Evolutionary conservation across 2,329 filamentous ascomycete species (phyloP).

Genomic region (Fusarium oxysporum): DNA sequence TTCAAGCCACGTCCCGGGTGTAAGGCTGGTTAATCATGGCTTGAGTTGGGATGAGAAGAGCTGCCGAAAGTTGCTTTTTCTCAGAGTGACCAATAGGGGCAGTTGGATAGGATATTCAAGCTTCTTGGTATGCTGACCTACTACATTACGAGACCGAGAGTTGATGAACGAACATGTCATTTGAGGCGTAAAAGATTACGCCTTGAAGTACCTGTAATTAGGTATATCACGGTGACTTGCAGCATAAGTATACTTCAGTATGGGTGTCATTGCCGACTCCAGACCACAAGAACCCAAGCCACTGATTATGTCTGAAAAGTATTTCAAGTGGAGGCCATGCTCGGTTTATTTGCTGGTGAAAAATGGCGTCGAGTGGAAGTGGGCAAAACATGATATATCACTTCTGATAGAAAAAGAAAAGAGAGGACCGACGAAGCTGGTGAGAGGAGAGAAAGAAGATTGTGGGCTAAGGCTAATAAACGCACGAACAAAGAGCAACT

Average conservation of each 20-base stretch:
- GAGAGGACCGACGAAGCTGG: constrained; percentile 16
- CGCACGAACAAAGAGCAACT: not conserved
- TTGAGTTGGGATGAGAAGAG: constrained; percentile 1
- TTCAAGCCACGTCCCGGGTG: constrained; percentile 12
- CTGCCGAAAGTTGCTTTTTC: constrained; percentile 30
- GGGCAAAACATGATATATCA: constrained; percentile 30
- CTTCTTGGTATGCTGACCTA: not conserved
- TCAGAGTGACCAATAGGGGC: not conserved
- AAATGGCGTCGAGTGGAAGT: constrained; percentile 5
- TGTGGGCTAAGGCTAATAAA: not conserved
- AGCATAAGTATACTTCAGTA: not conserved
- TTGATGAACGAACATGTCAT: not conserved
- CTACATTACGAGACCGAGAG: not conserved
- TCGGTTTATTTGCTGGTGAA: constrained; percentile 11
- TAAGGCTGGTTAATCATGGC: not conserved
- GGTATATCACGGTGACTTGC: not conserved
- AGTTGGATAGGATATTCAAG: not conserved
- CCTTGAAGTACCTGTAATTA: not conserved
- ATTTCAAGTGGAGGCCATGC: constrained; percentile 9
- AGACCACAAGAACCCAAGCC: not conserved
- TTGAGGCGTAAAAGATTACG: not conserved
- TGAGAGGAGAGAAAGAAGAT: constrained; percentile 3
- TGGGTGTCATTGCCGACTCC: not conserved
- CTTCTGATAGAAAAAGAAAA: constrained; percentile 13
- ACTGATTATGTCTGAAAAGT: constrained; percentile 11